Evolutionary conservation across 768 basidiomycete species (phyloP), one percentile per base, ranked within the genome.

Genomic region (Calocera viscosa): DNA sequence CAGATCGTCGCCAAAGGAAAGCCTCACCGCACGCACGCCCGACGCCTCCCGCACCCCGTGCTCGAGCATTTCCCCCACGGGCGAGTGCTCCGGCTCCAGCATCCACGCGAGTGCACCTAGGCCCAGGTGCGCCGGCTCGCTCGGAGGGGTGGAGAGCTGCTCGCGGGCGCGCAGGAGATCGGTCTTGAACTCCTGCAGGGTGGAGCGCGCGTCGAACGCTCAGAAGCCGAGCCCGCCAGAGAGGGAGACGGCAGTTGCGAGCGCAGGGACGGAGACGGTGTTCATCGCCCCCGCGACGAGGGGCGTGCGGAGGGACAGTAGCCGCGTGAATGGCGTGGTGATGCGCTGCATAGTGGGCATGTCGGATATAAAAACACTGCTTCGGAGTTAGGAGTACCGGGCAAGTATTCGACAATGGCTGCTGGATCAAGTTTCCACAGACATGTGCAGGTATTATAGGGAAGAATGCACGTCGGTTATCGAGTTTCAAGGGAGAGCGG

Each of bases 161-260:
- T 74, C 70, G 14, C 83, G 83, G n/a, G 84, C 86, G 24, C 83
- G 70, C 33, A 76, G 74, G 28, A 91, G 72, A 71, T 90, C 83
- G 64, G 75, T 70, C 64, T 73, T 76, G 70, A 89, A 75, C 41
- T 76, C 40, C 49, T 65, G 64, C 34, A 34, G 49, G 73, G 35
- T 82, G 78, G 12, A 77, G 73, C 43, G 76, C 12, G 82, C 87
- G 86, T 39, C 65, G 53, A 66, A 79, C n/a, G 83, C 79, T 0
- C 90, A 70, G 73, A 91, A 90, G 1, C 88, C 90, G 67, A 91
- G 86, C 19, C 86, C 90, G 22, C 91, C 91, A 8, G 78, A 88
- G 1, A 80, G 79, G 22, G 83, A 80, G 38, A 88, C 86, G 66
- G 83, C 79, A 3, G 84, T 83, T 30, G 86, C 85, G 24, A 87